These are phyloP conservation scores for Aureobasidium namibiae DNA, from an alignment of 2,329 filamentous ascomycete genomes.

Conservation along the genomic window DNA sequence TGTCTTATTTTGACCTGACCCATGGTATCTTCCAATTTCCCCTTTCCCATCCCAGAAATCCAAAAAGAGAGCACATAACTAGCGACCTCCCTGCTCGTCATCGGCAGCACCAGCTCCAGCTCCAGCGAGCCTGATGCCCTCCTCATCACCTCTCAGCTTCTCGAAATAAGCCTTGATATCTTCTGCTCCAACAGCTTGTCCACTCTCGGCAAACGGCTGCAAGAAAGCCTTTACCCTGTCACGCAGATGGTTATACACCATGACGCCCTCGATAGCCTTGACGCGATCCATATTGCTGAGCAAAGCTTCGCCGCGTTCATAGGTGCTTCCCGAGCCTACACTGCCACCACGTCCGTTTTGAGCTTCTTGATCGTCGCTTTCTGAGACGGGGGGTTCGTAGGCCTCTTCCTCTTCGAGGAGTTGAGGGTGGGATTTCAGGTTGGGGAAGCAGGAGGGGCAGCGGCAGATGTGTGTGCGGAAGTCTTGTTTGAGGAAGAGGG, in stretches of 20 bases:
- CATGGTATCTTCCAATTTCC: background rate
- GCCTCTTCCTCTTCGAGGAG: slow-evolving; percentile 90
- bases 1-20: background rate
- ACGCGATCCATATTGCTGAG: slow-evolving; percentile 89
- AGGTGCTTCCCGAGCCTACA: slow-evolving; percentile 68
- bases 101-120: slow-evolving; percentile 34
- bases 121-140: slow-evolving; percentile 58
- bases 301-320: slow-evolving; percentile 87
- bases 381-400: slow-evolving; percentile 83
- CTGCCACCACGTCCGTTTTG: slow-evolving; percentile 44
- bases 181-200: slow-evolving; percentile 79
- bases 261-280: slow-evolving; percentile 84
- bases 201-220: slow-evolving; percentile 86
- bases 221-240: slow-evolving; percentile 95
- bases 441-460: slow-evolving; percentile 71
- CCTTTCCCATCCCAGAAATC: background rate
- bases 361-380: slow-evolving; percentile 39
- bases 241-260: slow-evolving; percentile 95
- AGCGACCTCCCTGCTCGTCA: slow-evolving; percentile 18
- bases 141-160: slow-evolving; percentile 79
- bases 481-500: slow-evolving; percentile 69
- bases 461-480: slow-evolving; percentile 80
- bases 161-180: slow-evolving; percentile 97
- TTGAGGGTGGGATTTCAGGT: slow-evolving; percentile 62
- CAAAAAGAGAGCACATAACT: background rate